Evolutionary conservation across 768 basidiomycete genomes (phyloP).

Genomic region (Leccinum arenicola): DNA sequence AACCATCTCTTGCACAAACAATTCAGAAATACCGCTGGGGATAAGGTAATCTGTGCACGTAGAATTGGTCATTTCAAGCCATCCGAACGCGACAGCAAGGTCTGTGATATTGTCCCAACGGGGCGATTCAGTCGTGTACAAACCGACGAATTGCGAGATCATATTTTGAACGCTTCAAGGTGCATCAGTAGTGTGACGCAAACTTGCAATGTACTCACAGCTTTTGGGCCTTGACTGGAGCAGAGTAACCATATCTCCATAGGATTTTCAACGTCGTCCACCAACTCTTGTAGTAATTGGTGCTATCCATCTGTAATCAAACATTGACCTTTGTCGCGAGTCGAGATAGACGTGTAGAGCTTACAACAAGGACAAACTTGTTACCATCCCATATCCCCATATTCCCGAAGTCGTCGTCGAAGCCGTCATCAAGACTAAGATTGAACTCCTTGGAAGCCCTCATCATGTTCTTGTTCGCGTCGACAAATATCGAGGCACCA

Average conservation of each 20-base stretch:
- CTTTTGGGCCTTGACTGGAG: slow-evolving; percentile 54
- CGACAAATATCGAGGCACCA: slow-evolving; percentile 86
- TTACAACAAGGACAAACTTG: slow-evolving; percentile 61
- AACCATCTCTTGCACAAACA: slow-evolving; percentile 70
- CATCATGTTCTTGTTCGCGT: slow-evolving; percentile 65
- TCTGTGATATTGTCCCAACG: slow-evolving; percentile 62
- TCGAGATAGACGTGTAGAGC: slow-evolving; percentile 19
- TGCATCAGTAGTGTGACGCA: background rate
- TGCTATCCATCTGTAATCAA: slow-evolving; percentile 39
- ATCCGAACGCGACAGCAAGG: slow-evolving; percentile 52
- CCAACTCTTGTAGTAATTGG: slow-evolving; percentile 44
- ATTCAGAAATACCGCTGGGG: slow-evolving; percentile 49
- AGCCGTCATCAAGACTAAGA: slow-evolving; percentile 46
- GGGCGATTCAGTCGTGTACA: slow-evolving; percentile 56
- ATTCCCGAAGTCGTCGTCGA: slow-evolving; percentile 47
- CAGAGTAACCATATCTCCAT: slow-evolving; percentile 71
- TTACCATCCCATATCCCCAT: slow-evolving; percentile 85
- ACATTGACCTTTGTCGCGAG: background rate
- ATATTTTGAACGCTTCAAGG: slow-evolving; percentile 51
- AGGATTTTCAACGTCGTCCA: slow-evolving; percentile 73
- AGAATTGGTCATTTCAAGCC: slow-evolving; percentile 46
- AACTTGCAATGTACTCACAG: slow-evolving; percentile 39
- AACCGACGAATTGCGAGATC: slow-evolving; percentile 46
- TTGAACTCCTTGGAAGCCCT: slow-evolving; percentile 82
- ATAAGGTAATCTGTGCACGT: slow-evolving; percentile 58